These are phyloP conservation scores for Pythium rhizo-oryzae DNA, from an alignment of 352 stramenopile genomes.

Conservation along the genomic window DNA sequence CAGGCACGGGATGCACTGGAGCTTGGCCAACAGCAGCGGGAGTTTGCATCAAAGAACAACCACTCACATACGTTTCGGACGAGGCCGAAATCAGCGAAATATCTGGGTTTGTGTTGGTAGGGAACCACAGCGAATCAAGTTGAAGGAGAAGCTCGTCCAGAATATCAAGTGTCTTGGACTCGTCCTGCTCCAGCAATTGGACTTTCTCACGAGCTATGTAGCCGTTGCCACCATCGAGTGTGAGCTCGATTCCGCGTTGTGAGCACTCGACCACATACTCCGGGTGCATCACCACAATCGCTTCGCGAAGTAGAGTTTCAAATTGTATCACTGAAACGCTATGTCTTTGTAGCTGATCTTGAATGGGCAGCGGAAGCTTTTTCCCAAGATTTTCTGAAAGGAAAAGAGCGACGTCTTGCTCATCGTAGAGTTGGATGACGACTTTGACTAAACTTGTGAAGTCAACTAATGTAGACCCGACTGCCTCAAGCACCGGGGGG, in stretches of 20 bases:
- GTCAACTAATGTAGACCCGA: background rate
- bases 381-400: background rate
- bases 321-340: background rate
- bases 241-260: background rate
- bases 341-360: background rate
- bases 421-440: background rate
- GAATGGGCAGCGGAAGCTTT: background rate
- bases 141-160: background rate
- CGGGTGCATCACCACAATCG: background rate
- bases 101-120: no score
- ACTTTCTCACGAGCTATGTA: background rate
- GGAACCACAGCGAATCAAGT: background rate
- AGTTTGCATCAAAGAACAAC: no score
- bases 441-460: background rate
- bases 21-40: no score
- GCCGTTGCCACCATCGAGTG: background rate
- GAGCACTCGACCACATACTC: background rate
- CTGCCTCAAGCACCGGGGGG: background rate
- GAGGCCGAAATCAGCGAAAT: no score
- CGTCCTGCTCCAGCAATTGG: background rate
- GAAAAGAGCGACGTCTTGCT: background rate
- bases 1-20: no score
- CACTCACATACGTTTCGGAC: no score
- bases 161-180: background rate
- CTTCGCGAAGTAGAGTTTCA: slow-evolving; percentile 1